Percentiles rank a stretch among this genome's conserved stretches.
Evolutionary conservation across 2,329 filamentous ascomycete species (phyloP).

Genomic region (Sclerotinia minor): DNA sequence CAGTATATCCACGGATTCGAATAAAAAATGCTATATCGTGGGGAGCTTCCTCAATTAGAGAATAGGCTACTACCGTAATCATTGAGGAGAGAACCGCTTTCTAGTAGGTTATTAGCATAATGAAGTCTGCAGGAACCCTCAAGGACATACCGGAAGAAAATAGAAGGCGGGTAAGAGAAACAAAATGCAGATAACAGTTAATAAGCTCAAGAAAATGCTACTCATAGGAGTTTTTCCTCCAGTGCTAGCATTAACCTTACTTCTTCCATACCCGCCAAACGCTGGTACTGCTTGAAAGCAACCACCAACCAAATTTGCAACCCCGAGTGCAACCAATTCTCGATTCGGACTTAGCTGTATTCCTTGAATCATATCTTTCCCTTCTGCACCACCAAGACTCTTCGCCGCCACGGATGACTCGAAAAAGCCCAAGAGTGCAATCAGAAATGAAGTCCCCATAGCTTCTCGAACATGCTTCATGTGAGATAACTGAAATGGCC

Average conservation of each 20-base stretch:
- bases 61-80: constrained; percentile 94
- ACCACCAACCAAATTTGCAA: constrained; percentile 86
- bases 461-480: constrained; percentile 82
- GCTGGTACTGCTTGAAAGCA: constrained; percentile 91
- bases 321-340: constrained; percentile 86
- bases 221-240: constrained; percentile 93
- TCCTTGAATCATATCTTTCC: constrained; percentile 67
- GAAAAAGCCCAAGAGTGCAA: constrained; percentile 95
- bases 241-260: constrained; percentile 91
- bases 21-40: constrained; percentile 90
- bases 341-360: constrained; percentile 87
- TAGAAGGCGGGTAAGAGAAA: constrained; percentile 90
- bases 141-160: constrained; percentile 80
- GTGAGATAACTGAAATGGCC: constrained; percentile 76
- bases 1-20: constrained; percentile 79
- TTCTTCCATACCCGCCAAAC: constrained; percentile 94
- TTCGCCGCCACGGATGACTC: constrained; percentile 97
- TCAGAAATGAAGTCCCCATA: constrained; percentile 88
- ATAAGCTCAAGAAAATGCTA: constrained; percentile 79
- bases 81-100: constrained; percentile 93
- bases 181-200: constrained; percentile 77
- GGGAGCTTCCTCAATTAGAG: constrained; percentile 91
- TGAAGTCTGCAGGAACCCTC: constrained; percentile 26
- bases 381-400: constrained; percentile 65
- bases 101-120: constrained; percentile 47